Evolutionary conservation across 805 yeast species (phyloP).

Genomic region (Cyberlindnera suaveolens): DNA sequence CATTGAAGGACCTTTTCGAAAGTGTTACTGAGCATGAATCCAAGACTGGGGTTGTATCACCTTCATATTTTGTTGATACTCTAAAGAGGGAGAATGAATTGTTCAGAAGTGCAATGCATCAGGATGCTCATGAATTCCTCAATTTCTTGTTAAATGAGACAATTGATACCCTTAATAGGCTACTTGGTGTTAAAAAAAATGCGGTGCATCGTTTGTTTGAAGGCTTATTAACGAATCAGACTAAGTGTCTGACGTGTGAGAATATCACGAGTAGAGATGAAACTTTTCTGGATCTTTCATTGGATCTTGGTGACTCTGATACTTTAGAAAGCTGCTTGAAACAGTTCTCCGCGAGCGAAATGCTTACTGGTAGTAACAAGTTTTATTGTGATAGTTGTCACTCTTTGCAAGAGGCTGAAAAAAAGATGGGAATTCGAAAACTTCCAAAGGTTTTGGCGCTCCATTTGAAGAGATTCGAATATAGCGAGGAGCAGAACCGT

Average conservation of each 20-base stretch:
- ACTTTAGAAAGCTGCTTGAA: constrained; percentile 72
- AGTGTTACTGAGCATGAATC: constrained; percentile 67
- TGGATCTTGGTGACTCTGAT: constrained; percentile 73
- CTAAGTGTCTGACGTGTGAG: constrained; percentile 87
- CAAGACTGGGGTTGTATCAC: constrained; percentile 79
- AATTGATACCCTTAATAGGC: constrained; percentile 33
- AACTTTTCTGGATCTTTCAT: constrained; percentile 76
- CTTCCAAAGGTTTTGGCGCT: constrained; percentile 76
- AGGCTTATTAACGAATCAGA: constrained; percentile 80
- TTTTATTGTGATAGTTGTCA: constrained; percentile 89
- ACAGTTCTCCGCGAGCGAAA: constrained; percentile 80
- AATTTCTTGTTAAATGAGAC: constrained; percentile 80
- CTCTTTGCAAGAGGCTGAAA: constrained; percentile 89
- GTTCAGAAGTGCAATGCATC: constrained; percentile 91
- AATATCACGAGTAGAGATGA: constrained; percentile 77
- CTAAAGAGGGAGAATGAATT: constrained; percentile 77
- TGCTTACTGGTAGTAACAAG: constrained; percentile 80
- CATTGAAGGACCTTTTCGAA: constrained; percentile 83
- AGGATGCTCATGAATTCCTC: constrained; percentile 96
- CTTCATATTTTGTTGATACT: constrained; percentile 64
- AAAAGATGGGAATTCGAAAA: constrained; percentile 72
- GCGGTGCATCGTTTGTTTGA: constrained; percentile 72
- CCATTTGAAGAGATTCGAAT: constrained; percentile 89
- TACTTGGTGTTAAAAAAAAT: constrained; percentile 26
- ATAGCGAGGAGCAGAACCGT: constrained; percentile 72